phyloP scores from a whole-genome alignment of 441 rosid species.

The Croton laevigatus region DNA sequence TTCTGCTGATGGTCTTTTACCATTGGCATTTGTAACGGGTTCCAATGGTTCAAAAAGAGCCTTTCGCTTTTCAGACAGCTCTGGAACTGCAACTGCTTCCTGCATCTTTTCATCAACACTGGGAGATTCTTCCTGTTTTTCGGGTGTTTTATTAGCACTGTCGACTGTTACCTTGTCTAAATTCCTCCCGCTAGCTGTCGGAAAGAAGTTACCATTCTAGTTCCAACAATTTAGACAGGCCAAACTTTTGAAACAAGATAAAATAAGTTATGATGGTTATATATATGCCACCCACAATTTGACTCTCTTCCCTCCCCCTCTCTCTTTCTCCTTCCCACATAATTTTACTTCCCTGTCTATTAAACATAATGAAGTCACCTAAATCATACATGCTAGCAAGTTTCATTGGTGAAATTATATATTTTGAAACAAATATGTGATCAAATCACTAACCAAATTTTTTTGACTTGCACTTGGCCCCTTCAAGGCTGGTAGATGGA shows the following conservation, averaged over 20 bases:
- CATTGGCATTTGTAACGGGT: slow-evolving; percentile 46
- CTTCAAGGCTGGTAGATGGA: too few species aligned
- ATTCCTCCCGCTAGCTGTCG: slow-evolving; percentile 55
- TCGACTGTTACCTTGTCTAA: slow-evolving; percentile 40
- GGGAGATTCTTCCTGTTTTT: slow-evolving; percentile 43
- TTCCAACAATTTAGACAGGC: slow-evolving; percentile 20
- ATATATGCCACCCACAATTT: not conserved
- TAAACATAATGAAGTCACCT: not conserved
- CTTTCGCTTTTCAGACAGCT: slow-evolving; percentile 72
- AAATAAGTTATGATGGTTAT: not conserved
- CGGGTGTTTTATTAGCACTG: slow-evolving; percentile 38
- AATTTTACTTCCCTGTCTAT: too few species aligned
- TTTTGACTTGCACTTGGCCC: too few species aligned
- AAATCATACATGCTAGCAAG: not conserved
- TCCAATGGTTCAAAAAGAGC: slow-evolving; percentile 91
- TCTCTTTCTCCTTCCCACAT: too few species aligned
- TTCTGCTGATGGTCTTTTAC: slow-evolving; percentile 55
- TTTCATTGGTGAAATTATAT: not conserved
- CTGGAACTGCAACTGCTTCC: slow-evolving; percentile 28
- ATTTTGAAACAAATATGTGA: too few species aligned
- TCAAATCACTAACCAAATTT: too few species aligned
- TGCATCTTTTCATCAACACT: slow-evolving; percentile 36
- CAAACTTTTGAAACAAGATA: not conserved
- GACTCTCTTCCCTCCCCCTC: too few species aligned
- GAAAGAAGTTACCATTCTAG: slow-evolving; percentile 42